Base-by-base conservation (phyloP, 2,329 filamentous ascomycete species). In the Myriosclerotinia scirpicola region DNA sequence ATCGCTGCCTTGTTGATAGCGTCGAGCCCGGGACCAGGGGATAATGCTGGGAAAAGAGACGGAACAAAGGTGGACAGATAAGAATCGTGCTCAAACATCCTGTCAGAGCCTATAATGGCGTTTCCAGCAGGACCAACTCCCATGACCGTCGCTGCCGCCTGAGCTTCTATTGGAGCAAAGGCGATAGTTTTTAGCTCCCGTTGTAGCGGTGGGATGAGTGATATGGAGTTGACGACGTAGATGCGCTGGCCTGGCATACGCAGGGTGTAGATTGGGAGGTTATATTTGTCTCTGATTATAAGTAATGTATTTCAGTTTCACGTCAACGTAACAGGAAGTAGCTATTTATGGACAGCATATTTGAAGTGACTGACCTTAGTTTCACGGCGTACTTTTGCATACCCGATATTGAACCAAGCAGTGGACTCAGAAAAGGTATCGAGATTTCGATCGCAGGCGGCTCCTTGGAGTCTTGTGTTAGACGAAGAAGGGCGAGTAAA, bases 61-160 rank as follows among this genome's bases (percentile, higher is more conserved):
- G 44, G 44, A 14, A 67, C 60, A 34, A 65, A 54, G 17, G 54
- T 65, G 22, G 46, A 61, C n/a, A 62, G 22, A 30, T 59, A 65
- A 44, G 62, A 67, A 58, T 56, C 66, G n/a, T 54, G 54, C 22
- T 67, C 66, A 22, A 42, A 34, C 42, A 67, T 60, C 36, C 46
- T 55, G 48, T 65, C 54, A 11, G n/a, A 30, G 26, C 50, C 50
- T 20, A 67, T 60, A 48, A 67, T 60, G 26, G 46, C 61, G 15
- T 54, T 54, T 1, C 34, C 66, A 14, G 34, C 61, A 30, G 34
- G 38, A 5, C 66, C 48, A 20, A 54, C 61, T 4, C 62, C 62
- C 66, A 58, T 58, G 15, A 44, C 54, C 6, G 36, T 58, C 11
- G 54, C 54, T 56, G 54, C 54, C 2, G 54, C 54, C 38, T 30